These are phyloP conservation scores for Paulownia fortunei DNA, from an alignment of 257 asterid genomes.

Conservation along the genomic window DNA sequence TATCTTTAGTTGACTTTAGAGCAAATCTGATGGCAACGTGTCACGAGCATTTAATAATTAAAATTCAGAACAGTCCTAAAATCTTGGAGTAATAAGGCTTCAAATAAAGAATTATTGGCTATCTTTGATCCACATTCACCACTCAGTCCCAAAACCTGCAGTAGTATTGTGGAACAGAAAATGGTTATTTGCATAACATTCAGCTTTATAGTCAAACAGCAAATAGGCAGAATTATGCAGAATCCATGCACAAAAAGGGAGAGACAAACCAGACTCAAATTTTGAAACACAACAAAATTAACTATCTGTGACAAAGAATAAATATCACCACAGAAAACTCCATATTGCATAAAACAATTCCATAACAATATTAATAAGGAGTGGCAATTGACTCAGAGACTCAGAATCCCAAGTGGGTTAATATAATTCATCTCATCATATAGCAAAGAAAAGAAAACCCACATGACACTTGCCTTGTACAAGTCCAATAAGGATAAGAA, in stretches of 20 bases:
- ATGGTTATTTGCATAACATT: conserved; percentile 51
- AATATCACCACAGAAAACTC: neutral
- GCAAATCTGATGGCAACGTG: conserved; percentile 56
- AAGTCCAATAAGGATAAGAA: neutral
- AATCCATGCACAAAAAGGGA: neutral
- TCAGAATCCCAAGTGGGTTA: neutral
- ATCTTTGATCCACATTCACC: conserved; percentile 66
- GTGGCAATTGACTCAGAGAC: neutral
- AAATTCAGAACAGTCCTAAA: conserved; percentile 50
- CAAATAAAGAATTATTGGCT: conserved; percentile 53
- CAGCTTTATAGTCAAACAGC: conserved; percentile 21
- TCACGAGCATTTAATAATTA: conserved; percentile 50
- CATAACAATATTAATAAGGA: neutral
- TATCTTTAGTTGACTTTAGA: conserved; percentile 60
- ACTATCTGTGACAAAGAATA: neutral
- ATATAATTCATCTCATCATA: neutral
- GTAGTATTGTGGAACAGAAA: conserved; percentile 55
- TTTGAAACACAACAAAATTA: neutral
- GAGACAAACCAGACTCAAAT: neutral
- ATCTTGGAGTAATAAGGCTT: conserved; percentile 46
- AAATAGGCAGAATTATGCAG: conserved; percentile 11
- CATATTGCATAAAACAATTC: neutral
- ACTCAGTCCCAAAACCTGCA: conserved; percentile 75
- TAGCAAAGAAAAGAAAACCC: neutral
- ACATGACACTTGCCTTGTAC: neutral